phyloP scores from a whole-genome alignment of 257 asterid species.

The Solanum chiquidenum region DNA sequence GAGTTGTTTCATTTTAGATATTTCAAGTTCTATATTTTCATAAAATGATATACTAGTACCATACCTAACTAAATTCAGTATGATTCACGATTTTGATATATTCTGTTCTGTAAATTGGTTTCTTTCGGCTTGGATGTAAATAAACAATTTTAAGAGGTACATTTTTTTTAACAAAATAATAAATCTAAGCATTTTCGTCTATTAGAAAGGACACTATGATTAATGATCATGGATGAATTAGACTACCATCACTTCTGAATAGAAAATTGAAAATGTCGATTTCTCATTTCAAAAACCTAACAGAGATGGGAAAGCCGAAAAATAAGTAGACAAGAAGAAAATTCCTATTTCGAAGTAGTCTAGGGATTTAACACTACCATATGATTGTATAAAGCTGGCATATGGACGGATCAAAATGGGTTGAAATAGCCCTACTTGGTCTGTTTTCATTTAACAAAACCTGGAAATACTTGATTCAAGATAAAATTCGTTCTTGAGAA shows the following conservation, averaged over 20 bases:
- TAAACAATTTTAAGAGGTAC: neutral
- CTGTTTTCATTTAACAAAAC: neutral
- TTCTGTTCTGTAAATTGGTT: neutral
- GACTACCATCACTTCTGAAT: neutral
- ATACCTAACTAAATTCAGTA: neutral
- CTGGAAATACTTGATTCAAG: neutral
- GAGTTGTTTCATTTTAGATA: neutral
- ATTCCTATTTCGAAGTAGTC: neutral
- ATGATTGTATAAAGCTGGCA: neutral
- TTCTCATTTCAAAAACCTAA: neutral
- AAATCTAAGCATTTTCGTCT: neutral
- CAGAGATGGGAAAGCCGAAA: neutral
- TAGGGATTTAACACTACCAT: neutral
- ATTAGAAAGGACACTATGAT: neutral
- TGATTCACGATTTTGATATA: neutral
- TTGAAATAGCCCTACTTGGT: neutral
- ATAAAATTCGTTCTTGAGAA: neutral
- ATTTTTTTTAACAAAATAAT: neutral
- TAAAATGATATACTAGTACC: neutral
- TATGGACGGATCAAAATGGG: neutral
- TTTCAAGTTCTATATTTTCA: neutral
- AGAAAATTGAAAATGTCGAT: neutral
- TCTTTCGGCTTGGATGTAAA: neutral
- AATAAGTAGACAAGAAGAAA: neutral
- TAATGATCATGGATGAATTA: neutral